Percentiles rank a stretch among this genome's conserved stretches.
These are phyloP conservation scores for Pythium insidiosum DNA, from an alignment of 352 stramenopile species.

Conservation along the genomic window DNA sequence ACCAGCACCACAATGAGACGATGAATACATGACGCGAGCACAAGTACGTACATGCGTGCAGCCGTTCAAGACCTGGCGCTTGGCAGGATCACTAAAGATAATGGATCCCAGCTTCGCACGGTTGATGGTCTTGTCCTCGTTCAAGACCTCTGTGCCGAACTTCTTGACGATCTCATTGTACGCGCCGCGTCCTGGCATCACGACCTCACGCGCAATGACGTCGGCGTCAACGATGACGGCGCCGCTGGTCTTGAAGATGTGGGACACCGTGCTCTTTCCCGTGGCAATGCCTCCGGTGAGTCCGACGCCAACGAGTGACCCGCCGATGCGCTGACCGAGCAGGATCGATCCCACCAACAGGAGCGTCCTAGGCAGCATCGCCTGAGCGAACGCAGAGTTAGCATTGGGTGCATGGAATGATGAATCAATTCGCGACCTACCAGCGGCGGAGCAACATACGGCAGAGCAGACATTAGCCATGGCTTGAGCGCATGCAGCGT, in stretches of 20 bases:
- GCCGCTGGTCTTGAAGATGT: constrained; percentile 38
- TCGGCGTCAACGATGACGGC: constrained; percentile 80
- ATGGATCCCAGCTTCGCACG: constrained; percentile 76
- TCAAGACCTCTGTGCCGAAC: constrained; percentile 68
- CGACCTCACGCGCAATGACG: constrained; percentile 66
- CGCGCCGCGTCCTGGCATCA: constrained; percentile 59
- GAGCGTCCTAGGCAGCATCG: too few relatives aligned
- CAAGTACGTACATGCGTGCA: constrained; percentile 50
- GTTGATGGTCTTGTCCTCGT: constrained; percentile 70
- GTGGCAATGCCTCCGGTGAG: constrained; percentile 81
- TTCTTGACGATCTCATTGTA: constrained; percentile 69
- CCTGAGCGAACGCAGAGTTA: too few relatives aligned
- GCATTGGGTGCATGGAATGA: too few relatives aligned
- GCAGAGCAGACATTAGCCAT: too few relatives aligned
- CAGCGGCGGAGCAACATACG: too few relatives aligned
- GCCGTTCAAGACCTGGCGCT: constrained; percentile 69
- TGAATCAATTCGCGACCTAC: too few relatives aligned
- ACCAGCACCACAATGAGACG: background rate
- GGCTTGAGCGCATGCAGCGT: too few relatives aligned
- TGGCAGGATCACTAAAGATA: constrained; percentile 70
- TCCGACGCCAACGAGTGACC: constrained; percentile 60
- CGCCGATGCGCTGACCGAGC: constrained; percentile 31
- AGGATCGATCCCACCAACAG: constrained; percentile 21
- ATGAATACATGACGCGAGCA: background rate
- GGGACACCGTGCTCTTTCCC: constrained; percentile 80